Conservation (phyloP, 306 rosid genomes). For the Cucurbita maxima region DNA sequence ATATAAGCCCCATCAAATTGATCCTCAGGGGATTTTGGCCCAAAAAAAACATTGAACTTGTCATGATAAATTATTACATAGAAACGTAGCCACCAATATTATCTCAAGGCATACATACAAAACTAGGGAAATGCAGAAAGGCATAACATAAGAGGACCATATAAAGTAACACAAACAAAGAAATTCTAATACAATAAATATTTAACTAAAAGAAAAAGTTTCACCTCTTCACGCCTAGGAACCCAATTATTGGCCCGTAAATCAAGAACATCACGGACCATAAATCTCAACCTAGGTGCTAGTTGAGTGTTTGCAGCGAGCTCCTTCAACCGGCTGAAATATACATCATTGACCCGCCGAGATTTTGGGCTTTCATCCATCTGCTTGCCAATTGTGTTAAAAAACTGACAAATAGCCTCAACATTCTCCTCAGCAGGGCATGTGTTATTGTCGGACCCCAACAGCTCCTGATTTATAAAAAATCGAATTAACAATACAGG, state of each 20-base stretch:
- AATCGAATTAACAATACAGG: background rate
- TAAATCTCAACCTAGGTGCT: constrained; percentile 60
- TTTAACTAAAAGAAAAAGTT: background rate
- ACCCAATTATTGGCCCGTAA: constrained; percentile 66
- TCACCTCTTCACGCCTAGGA: constrained; percentile 93
- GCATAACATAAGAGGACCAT: background rate
- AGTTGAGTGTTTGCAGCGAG: constrained; percentile 48
- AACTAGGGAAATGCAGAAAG: background rate
- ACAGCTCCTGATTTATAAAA: constrained; percentile 16
- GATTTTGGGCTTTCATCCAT: constrained; percentile 68
- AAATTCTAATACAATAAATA: background rate
- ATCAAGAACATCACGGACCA: constrained; percentile 63
- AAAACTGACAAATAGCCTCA: constrained; percentile 53
- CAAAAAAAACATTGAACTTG: background rate
- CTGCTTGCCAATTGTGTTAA: constrained; percentile 79
- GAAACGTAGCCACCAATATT: background rate
- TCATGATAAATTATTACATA: background rate
- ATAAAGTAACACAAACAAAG: background rate
- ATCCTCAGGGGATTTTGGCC: background rate
- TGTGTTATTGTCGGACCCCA: constrained; percentile 16
- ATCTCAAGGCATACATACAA: background rate
- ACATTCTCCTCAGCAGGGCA: constrained; percentile 34
- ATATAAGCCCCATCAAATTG: background rate
- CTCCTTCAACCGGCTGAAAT: constrained; percentile 60
- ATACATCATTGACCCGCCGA: constrained; percentile 54